Evolutionary conservation across 805 yeast genomes (phyloP), one percentile per base, ranked within the genome.

Genomic region (Pichia cabralensis): DNA sequence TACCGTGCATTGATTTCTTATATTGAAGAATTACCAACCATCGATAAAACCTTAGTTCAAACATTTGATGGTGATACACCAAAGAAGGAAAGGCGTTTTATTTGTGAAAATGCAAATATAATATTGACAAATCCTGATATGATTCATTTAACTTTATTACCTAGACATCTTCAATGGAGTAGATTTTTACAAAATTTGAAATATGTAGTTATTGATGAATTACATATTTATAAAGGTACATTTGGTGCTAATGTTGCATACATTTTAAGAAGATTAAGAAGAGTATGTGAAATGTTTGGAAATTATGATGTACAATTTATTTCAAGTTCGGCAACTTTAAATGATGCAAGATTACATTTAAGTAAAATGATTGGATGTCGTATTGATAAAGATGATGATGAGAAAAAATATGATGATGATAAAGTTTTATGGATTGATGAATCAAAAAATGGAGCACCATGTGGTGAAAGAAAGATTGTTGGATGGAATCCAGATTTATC

Each of bases 41-140:
- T 42, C n/a, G 26, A 36, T 20, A 31, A 20, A 9, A 26, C 34
- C n/a, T 11, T 26, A 16, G 35, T 42, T 18, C 24, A 33, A 31
- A 83, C 96, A 0, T 88, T 74, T 50, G 99, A 92, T 58, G 99
- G 98, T 8, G 99, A 92, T 55, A 89, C 97, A 0, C 81, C 79
- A 2, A 51, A 61, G 23, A 62, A 61, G 3, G 61, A 62, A 15
- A 64, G 96, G 20, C 55, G 55, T 0, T 46, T 48, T 15, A 70
- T 88, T 14, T 64, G 86, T 36, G 62, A 66, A 17, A 62, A 64
- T 31, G 85, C 95, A 0, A 76, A 80, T 35, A 80, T 92, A 5
- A 76, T 92, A 9, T 85, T 92, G 54, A 84, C 97, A 0, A 92
- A 92, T 49, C 99, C 99, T 0, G 99, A 92, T 52, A 84, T 88